These are phyloP conservation scores for Backusella tuberculispora DNA, from an alignment of 192 early-diverging fungal genomes.

Conservation along the genomic window DNA sequence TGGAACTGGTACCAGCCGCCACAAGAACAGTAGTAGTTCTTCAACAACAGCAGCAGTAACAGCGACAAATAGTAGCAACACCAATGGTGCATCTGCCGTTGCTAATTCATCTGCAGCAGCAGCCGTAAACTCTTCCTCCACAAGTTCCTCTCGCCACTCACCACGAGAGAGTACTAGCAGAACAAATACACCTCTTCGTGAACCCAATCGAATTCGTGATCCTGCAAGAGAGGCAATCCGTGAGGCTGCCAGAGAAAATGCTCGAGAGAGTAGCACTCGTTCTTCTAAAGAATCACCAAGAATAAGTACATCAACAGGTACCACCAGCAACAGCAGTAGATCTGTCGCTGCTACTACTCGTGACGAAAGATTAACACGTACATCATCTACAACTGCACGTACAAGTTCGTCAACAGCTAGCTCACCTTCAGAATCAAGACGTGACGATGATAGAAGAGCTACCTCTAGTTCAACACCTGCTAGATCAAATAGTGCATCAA, in stretches of 20 bases:
- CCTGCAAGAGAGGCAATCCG: constrained; percentile 30
- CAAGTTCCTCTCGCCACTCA: neutral
- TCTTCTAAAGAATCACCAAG: neutral
- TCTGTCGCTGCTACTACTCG: neutral
- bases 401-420: neutral
- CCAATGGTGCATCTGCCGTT: neutral
- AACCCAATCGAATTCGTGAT: constrained; percentile 3
- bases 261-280: neutral
- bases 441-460: neutral
- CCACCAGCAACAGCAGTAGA: neutral
- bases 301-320: neutral
- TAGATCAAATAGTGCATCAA: neutral
- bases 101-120: neutral
- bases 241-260: constrained; percentile 25
- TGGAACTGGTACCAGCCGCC: neutral
- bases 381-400: neutral
- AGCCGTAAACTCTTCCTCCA: neutral
- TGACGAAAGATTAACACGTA: neutral
- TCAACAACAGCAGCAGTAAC: neutral
- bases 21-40: neutral
- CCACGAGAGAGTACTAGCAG: constrained; percentile 12
- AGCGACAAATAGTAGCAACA: neutral
- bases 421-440: neutral
- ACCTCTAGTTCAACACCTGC: neutral
- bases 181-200: constrained; percentile 21